Evolutionary conservation across 805 yeast genomes (phyloP), one percentile per base, ranked within the genome.

Genomic region (Candida vaughaniae): DNA sequence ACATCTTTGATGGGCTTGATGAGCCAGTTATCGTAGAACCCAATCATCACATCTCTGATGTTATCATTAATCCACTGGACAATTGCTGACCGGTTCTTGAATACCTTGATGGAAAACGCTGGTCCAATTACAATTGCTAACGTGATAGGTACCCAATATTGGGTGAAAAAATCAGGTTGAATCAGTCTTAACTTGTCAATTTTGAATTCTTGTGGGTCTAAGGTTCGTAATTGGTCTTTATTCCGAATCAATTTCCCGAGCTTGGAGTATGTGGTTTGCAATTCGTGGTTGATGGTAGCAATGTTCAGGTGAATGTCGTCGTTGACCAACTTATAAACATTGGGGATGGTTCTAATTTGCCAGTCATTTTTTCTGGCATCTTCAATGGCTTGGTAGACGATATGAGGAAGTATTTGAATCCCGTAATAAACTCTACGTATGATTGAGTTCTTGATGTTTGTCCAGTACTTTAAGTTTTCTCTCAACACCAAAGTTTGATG

Each of bases 11-110:
- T 53, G 1, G 98, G 99, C 31, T 74, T 73, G 27, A 87, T 64
- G 3, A 91, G 73, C 98, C 99, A 91, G 56, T 90, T 88, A 22
- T 69, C 60, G 68, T 81, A 75, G 49, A 90, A 82, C 3, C 91
- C 87, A 19, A 54, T 52, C 1, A 70, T 51, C 0, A 95, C 82
- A n/a, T 80, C 85, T 11, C 80, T 57, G 5, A 87, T 53, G 36
- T 83, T 82, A 33, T 67, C 65, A 34, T 66, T 62, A 29, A 79
- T 40, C 82, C 93, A 86, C 1, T 66, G 53, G 2, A 66, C 43
- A 12, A 88, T 76, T 12, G 66, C 73, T 12, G 62, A 63, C 42
- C 85, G 67, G 43, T 80, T 77, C 2, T 71, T 61, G 51, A 83
- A 64, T 2, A 74, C 43, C 37, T 61, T 61, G 18, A 51, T 31